Percentiles rank a stretch among this genome's conserved stretches.
Conservation (phyloP, 1,284 basidiomycete species). For the Tilletia walkeri region DNA sequence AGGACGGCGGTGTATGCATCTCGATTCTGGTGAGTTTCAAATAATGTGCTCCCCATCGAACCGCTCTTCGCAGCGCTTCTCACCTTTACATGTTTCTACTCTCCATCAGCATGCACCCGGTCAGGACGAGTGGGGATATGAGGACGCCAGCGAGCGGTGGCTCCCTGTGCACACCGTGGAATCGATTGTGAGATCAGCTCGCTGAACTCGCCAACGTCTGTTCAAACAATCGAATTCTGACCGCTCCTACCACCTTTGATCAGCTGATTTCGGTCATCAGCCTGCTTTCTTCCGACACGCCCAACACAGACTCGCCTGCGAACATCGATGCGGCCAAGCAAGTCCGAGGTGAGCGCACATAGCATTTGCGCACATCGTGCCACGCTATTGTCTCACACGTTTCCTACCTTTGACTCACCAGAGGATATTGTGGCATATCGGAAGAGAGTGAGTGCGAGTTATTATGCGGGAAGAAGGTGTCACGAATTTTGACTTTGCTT, state of each 20-base stretch:
- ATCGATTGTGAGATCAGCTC: constrained; percentile 74
- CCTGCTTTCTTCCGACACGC: constrained; percentile 83
- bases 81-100: not conserved
- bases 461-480: too few species aligned
- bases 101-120: constrained; percentile 79
- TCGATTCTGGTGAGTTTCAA: constrained; percentile 74
- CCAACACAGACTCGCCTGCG: constrained; percentile 90
- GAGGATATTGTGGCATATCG: constrained; percentile 52
- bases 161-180: constrained; percentile 94
- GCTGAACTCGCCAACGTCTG: not conserved
- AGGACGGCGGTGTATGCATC: constrained; percentile 86
- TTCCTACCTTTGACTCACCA: constrained; percentile 1
- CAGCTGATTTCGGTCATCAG: constrained; percentile 96
- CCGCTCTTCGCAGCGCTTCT: not conserved
- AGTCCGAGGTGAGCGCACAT: constrained; percentile 31
- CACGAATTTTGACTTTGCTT: not conserved
- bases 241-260: not conserved
- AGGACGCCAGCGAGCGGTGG: constrained; percentile 96
- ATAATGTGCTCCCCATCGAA: not conserved
- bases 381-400: not conserved
- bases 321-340: constrained; percentile 78
- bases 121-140: constrained; percentile 96
- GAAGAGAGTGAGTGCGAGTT: constrained; percentile 38
- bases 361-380: not conserved
- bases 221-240: not conserved